Evolutionary conservation across 345 rosid genomes (phyloP).

Genomic region (Acer campestre): DNA sequence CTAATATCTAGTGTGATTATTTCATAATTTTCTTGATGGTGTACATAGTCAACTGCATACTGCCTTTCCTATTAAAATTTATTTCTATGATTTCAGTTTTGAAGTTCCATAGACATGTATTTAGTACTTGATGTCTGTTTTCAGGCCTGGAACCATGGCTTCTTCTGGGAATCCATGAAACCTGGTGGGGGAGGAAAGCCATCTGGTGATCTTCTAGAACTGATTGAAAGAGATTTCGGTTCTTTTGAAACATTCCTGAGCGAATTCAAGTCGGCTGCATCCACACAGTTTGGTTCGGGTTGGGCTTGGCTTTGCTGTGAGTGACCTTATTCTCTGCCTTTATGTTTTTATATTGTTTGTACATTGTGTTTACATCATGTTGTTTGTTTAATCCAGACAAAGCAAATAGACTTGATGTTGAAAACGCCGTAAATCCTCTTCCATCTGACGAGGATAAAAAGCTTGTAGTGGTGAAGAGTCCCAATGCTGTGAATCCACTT

Average conservation of each 20-base stretch:
- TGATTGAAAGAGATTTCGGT: slow-evolving; percentile 87
- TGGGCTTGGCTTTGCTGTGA: slow-evolving; percentile 97
- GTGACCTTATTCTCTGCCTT: slow-evolving; percentile 24
- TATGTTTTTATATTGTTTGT: slow-evolving; percentile 4
- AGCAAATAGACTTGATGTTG: slow-evolving; percentile 69
- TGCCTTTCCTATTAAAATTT: background rate
- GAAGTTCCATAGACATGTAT: background rate
- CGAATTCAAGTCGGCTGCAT: slow-evolving; percentile 70
- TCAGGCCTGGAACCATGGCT: slow-evolving; percentile 96
- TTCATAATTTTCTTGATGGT: background rate
- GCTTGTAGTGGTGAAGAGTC: slow-evolving; percentile 81
- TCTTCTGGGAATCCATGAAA: slow-evolving; percentile 92
- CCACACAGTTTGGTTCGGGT: slow-evolving; percentile 90
- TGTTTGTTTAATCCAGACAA: slow-evolving; percentile 54
- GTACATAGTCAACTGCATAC: background rate
- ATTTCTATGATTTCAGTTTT: background rate
- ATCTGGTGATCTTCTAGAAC: slow-evolving; percentile 64
- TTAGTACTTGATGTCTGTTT: background rate
- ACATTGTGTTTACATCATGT: slow-evolving; percentile 12
- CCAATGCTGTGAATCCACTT: slow-evolving; percentile 92
- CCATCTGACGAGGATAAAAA: slow-evolving; percentile 77
- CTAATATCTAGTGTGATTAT: background rate
- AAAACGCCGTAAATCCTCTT: slow-evolving; percentile 64
- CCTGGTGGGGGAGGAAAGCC: slow-evolving; percentile 97
- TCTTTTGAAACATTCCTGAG: slow-evolving; percentile 58